Base-by-base conservation (phyloP, 202 grass and related monocot genomes). In the Hordeum pubiflorum region DNA sequence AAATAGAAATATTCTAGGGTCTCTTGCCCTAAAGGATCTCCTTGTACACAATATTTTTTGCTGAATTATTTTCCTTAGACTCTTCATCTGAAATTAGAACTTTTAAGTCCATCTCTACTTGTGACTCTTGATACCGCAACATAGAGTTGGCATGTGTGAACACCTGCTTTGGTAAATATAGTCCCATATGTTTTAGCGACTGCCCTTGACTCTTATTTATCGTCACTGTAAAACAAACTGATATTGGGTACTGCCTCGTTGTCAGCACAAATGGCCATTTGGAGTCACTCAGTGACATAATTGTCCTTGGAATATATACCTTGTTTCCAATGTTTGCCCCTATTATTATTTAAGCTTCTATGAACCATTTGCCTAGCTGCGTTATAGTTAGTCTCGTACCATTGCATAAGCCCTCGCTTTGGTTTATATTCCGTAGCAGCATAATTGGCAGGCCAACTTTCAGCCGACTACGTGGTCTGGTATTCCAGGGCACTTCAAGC, bases 361-460 rank as follows among this genome's bases (percentile, higher is more conserved):
- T 79, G 8, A 65, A 44, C 58, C 41, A 36, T 7, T 67, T 79
- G 0, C 61, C 29, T 50, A 67, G 26, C 0, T 50, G n/a, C 38
- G 44, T 79, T 15, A 54, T 66, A 15, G 43, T 36, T 31, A 78
- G 3, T 23, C 60, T 34, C 3, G 74, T 77, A 6, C 74, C 74
- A 39, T 77, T 77, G 58, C 75, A 63, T 18, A 77, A 13, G 0
- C 58, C 58, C 3, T 34, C 20, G 17, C 23, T 63, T 44, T 32
- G 75, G 14, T 77, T 77, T 4, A 77, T 79, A 44, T 79, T 79
- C 8, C 41, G 2, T 11, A 52, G 27, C 0, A 66, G 32, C 77
- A 80, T 57, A 54, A 80, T 37, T 15, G 63, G 77, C 13, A 69
- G 7, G 0, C 63, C 44, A n/a, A 69, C 76, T 80, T 79, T 80